Conservation (phyloP, 257 asterid genomes). For the Solanum pinnatisectum region DNA sequence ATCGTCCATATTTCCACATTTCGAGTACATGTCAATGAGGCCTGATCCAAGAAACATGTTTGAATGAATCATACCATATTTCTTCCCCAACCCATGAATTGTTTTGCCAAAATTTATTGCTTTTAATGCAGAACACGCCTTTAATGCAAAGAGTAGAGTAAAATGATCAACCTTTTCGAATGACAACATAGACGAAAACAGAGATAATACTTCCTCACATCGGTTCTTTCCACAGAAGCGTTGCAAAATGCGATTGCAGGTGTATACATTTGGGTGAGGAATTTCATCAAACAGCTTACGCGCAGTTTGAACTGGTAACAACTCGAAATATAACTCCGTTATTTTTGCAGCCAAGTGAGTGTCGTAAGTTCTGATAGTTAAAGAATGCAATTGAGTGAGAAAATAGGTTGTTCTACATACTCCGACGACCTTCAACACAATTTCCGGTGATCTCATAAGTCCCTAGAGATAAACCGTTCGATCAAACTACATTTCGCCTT, state of each 20-base stretch:
- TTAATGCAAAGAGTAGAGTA: constrained; percentile 32
- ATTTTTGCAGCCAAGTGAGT: constrained; percentile 23
- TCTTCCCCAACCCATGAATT: constrained; percentile 51
- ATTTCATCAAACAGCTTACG: constrained; percentile 73
- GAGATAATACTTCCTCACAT: constrained; percentile 25
- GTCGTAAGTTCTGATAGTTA: constrained; percentile 25
- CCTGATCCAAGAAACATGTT: constrained; percentile 62
- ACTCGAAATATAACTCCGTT: constrained; percentile 5
- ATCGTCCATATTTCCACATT: constrained; percentile 49
- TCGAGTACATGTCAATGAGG: constrained; percentile 52
- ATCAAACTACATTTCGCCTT: background rate
- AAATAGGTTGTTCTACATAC: constrained; percentile 24
- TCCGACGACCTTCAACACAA: constrained; percentile 24
- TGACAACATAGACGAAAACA: constrained; percentile 28
- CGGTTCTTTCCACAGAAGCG: constrained; percentile 25
- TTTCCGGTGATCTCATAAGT: constrained; percentile 23
- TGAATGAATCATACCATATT: constrained; percentile 19
- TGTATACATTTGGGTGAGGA: constrained; percentile 19
- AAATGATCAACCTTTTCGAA: constrained; percentile 31
- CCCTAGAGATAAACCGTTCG: background rate
- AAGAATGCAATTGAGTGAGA: constrained; percentile 21
- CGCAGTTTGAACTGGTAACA: constrained; percentile 3
- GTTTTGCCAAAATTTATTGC: constrained; percentile 30
- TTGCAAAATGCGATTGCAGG: constrained; percentile 40
- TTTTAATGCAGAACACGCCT: constrained; percentile 54